Evolutionary conservation across 768 basidiomycete genomes (phyloP), one percentile per base, ranked within the genome.

Genomic region (Sporobolomyces roseus): DNA sequence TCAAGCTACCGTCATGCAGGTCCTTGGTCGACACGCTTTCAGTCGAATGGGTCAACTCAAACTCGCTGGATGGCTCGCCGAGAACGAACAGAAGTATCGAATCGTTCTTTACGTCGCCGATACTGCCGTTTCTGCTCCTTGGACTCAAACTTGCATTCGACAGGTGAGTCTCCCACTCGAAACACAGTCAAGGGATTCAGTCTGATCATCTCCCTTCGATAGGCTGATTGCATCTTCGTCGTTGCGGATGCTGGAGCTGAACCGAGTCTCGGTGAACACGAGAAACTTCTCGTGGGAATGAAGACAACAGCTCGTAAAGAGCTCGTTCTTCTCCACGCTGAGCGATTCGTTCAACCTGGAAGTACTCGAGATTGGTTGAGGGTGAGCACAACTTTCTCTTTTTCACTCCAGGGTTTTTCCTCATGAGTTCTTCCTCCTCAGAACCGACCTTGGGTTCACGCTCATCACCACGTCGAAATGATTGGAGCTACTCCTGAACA

Each of bases 221-320:
- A 91, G 86, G 93, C 93, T 21, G 93, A 97, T 79, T 93, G 86
- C 76, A 89, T 96, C 43, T 87, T 96, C 86, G 85, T 93, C 27
- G 88, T 94, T 61, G 93, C 91, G 12, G 88, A 93, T 85, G 93
- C 90, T 5, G 93, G 96, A 65, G 93, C 91, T 76, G 88, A 92
- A 19, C 80, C 82, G 0, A 84, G 84, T 25, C 81, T 92, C 9
- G 96, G 96, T 17, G 96, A 99, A 80, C 98, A 92, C 75, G 93
- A 99, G 78, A 85, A 93, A 61, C 81, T 98, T 5, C 80, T 99
- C 27, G 82, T 97, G 48, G 93, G 93, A 2, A 89, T 93, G 83
- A 98, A 98, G 81, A 97, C 94, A 0, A 98, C 94, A 0, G 96
- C 94, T n/a, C 82, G 96, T 62, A 98, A 98, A 79, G 96, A 99